These are phyloP conservation scores for Acanthamoeba sp. DNA, from an alignment of 208 protist species.

Conservation along the genomic window DNA sequence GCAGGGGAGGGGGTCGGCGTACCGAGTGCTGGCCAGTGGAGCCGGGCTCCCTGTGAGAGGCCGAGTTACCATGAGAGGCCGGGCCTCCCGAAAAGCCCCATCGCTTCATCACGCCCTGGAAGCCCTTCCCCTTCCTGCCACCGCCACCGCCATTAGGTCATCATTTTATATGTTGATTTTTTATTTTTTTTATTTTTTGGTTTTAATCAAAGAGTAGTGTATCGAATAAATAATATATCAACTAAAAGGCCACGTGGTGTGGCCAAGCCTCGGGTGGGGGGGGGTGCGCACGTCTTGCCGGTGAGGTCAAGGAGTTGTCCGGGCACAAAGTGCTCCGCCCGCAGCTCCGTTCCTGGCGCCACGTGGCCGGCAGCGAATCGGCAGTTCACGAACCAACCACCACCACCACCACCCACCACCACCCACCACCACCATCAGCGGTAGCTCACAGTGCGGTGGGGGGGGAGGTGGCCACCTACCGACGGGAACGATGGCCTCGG, in stretches of 20 bases:
- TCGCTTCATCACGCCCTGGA: constrained; percentile 86
- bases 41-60: constrained; percentile 82
- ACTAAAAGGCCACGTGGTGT: background rate
- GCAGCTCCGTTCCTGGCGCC: constrained; percentile 35
- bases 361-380: background rate
- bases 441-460: too few species aligned
- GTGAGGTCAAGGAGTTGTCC: constrained; percentile 85
- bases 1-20: background rate
- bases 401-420: background rate
- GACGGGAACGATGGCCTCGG: constrained; percentile 71
- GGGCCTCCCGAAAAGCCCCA: constrained; percentile 80
- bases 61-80: constrained; percentile 85
- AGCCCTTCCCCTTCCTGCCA: constrained; percentile 78
- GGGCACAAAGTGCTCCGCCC: constrained; percentile 83
- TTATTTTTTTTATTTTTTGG: too few species aligned
- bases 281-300: constrained; percentile 3
- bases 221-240: too few species aligned
- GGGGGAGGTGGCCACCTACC: constrained; percentile 24
- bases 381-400: background rate
- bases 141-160: background rate
- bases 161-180: too few species aligned
- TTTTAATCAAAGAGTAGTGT: too few species aligned
- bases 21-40: constrained; percentile 76
- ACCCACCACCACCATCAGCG: too few species aligned
- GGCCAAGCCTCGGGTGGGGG: background rate